Evolutionary conservation across 495 filamentous ascomycete species (phyloP), one percentile per base, ranked within the genome.

Genomic region (Barbatosphaeria neglecta): DNA sequence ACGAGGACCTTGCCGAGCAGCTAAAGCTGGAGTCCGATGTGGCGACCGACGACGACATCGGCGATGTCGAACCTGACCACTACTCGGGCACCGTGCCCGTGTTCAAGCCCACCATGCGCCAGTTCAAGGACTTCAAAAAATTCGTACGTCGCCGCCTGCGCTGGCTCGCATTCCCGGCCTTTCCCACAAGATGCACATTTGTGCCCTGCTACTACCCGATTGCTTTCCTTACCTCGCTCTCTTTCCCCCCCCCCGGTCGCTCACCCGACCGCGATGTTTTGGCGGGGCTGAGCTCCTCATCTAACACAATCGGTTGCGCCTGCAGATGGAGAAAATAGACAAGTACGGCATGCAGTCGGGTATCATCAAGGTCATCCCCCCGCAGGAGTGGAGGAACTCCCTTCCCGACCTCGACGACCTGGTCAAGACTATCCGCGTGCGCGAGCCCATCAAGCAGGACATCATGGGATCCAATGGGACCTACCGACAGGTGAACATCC

Each of bases 371-470:
- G 84, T 98, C 40, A 81, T 97, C 50, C 90, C 92, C 24, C 93
- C 92, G 2, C 70, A 84, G 56, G 93, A 96, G 80, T 98, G 92
- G 92, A 87, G 73, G 61, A 83, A 88, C 50, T 66, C 78, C 20
- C 79, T 90, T 20, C 83, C 86, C 17, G 62, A 75, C 25, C 79
- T 96, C 50, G 80, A 92, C 53, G 84, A 96, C 54, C 73, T 82
- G 45, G 78, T 98, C 48, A 96, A 95, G 64, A 82, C 82, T 44
- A 86, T 98, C 59, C 83, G 81, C 49, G 87, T 96, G 54, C 92
- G 88, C 70, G 93, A 97, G 51, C 92, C 92, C 9, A 97, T 98
- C 61, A 92, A 85, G 58, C 92, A 98, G 58, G 92, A 98, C 54
- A 97, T 97, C 59, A 87, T 88, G 71, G 93, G 90, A 9, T 86